Percentiles rank a stretch among this genome's conserved stretches.
phyloP scores from a whole-genome alignment of 2,329 filamentous ascomycete species.

The Keithomyces neogunnii region DNA sequence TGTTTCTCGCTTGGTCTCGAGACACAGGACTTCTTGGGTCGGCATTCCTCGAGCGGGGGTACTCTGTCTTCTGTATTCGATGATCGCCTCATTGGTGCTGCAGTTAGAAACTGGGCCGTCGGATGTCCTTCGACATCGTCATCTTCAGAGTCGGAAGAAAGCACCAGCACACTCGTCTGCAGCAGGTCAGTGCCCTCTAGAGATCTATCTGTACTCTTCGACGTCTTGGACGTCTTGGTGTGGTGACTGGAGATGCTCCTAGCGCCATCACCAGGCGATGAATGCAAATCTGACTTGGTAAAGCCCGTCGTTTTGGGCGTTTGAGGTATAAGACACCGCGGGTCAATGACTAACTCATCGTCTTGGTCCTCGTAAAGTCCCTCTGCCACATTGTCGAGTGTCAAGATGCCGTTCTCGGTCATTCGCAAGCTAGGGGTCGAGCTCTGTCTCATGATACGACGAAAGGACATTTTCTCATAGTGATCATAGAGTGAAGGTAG shows the following conservation, averaged over 20 bases:
- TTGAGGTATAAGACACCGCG: constrained; percentile 8
- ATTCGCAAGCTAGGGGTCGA: constrained; percentile 6
- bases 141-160: constrained; percentile 51
- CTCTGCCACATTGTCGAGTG: neutral
- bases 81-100: neutral
- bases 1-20: neutral
- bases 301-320: constrained; percentile 12
- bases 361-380: constrained; percentile 1
- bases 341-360: neutral
- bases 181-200: constrained; percentile 42
- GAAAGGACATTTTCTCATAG: constrained; percentile 48
- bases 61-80: constrained; percentile 3
- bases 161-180: constrained; percentile 45
- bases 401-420: neutral
- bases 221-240: constrained; percentile 45
- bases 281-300: constrained; percentile 16
- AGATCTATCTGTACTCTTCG: constrained; percentile 37
- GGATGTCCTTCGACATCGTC: constrained; percentile 19
- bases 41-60: constrained; percentile 4
- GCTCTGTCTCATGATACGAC: constrained; percentile 27
- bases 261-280: constrained; percentile 31
- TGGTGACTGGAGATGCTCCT: constrained; percentile 47
- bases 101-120: neutral
- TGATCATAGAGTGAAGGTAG: constrained; percentile 47
- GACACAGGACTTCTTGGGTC: constrained; percentile 10